Conservation (phyloP, 257 asterid species). For the Echium plantagineum region DNA sequence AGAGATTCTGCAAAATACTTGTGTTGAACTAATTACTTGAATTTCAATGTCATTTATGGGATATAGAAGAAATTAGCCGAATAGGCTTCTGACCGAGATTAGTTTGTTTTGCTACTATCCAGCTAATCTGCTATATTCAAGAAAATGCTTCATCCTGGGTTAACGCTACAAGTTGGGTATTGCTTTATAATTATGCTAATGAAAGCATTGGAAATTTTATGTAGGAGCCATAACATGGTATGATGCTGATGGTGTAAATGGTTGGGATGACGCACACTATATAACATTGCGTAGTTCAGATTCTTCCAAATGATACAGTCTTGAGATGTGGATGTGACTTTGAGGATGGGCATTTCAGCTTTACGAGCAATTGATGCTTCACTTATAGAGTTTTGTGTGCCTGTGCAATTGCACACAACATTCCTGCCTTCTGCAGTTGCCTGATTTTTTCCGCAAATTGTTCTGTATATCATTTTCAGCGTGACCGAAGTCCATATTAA, state of each 20-base stretch:
- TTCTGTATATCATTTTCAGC: neutral
- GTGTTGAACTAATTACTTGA: neutral
- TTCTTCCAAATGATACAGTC: conserved; percentile 26
- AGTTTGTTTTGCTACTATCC: neutral
- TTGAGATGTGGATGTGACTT: neutral
- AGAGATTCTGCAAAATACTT: no score
- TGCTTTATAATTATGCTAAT: conserved; percentile 1
- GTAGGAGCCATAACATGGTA: conserved; percentile 61
- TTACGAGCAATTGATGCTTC: conserved; percentile 7
- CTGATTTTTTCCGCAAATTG: no score
- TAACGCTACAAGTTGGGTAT: neutral
- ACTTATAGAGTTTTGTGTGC: neutral
- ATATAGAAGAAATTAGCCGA: neutral
- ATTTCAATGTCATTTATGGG: neutral
- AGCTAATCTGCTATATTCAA: neutral
- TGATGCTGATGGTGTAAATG: conserved; percentile 42
- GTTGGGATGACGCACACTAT: conserved; percentile 45
- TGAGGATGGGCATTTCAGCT: conserved; percentile 16
- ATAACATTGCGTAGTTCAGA: conserved; percentile 44
- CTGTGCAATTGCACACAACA: no score
- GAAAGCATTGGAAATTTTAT: conserved; percentile 5
- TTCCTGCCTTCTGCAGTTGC: no score
- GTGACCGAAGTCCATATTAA: neutral
- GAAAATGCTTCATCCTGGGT: neutral
- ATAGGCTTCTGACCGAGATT: neutral